Conservation (phyloP, 257 asterid genomes). For the Solanum chiquidenum region DNA sequence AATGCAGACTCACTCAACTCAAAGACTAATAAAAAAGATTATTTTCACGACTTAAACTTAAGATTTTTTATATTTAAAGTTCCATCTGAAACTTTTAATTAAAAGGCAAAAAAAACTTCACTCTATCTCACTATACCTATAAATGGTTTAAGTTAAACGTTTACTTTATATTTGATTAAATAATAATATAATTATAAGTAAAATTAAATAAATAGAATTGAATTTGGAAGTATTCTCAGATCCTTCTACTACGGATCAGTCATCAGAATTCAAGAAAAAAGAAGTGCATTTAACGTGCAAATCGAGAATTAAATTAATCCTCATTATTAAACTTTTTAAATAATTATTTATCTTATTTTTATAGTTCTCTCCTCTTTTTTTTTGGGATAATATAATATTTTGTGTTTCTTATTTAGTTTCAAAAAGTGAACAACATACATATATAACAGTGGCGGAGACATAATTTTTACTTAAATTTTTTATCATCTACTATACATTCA, state of each 20-base stretch:
- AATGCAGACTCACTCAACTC: neutral
- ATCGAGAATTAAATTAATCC: neutral
- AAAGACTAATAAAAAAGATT: neutral
- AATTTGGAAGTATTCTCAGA: neutral
- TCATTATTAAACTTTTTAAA: neutral
- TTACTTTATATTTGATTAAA: neutral
- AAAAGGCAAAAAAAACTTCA: neutral
- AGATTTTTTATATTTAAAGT: rapidly evolving
- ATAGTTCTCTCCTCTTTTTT: neutral
- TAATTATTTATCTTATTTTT: neutral
- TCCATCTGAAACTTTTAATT: neutral
- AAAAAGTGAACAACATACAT: neutral
- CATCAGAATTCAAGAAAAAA: neutral
- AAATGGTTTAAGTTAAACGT: neutral
- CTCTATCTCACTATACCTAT: neutral
- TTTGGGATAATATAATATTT: neutral
- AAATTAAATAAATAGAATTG: neutral
- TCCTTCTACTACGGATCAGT: neutral
- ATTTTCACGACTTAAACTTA: neutral
- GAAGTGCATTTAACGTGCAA: neutral
- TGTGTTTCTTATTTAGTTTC: neutral
- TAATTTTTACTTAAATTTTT: neutral
- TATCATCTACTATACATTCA: too few relatives aligned
- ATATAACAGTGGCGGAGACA: rapidly evolving
- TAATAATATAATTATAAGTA: neutral